Conservation (phyloP, 495 filamentous ascomycete genomes). For the Penicillium dipodomyicola region DNA sequence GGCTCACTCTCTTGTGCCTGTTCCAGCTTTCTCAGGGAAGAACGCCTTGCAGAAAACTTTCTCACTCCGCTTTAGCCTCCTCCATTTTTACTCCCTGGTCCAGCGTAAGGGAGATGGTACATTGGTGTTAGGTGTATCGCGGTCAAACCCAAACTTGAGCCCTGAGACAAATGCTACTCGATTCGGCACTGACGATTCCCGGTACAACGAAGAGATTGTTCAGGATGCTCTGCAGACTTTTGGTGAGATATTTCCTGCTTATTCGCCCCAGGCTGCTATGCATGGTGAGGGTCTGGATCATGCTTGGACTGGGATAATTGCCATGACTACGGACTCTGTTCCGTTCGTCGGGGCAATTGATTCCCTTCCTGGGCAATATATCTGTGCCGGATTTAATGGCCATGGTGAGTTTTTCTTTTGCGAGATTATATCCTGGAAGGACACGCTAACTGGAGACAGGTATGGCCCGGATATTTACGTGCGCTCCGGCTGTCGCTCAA, state of each 20-base stretch:
- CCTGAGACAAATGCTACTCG: conserved; percentile 21
- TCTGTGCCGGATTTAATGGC: conserved; percentile 38
- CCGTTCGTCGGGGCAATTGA: conserved; percentile 33
- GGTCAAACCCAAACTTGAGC: conserved; percentile 29
- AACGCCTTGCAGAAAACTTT: conserved; percentile 25
- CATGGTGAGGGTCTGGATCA: conserved; percentile 34
- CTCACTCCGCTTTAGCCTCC: conserved; percentile 31
- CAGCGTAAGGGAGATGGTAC: conserved; percentile 30
- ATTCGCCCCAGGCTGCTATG: background rate
- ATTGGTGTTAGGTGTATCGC: conserved; percentile 30
- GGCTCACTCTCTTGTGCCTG: conserved; percentile 30
- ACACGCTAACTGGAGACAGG: conserved; percentile 11
- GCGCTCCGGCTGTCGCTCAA: conserved; percentile 29
- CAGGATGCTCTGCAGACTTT: conserved; percentile 28
- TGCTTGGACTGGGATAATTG: conserved; percentile 36
- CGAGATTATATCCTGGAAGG: background rate
- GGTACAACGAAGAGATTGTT: conserved; percentile 28
- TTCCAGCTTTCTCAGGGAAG: conserved; percentile 17
- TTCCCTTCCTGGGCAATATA: conserved; percentile 28
- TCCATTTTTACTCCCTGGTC: conserved; percentile 34
- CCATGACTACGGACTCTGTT: conserved; percentile 35
- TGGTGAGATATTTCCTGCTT: conserved; percentile 22
- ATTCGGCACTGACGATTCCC: conserved; percentile 28
- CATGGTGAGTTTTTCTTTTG: conserved; percentile 22
- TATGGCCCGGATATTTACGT: conserved; percentile 38